phyloP scores from a whole-genome alignment of 2,329 filamentous ascomycete species.

The Aureobasidium namibiae region DNA sequence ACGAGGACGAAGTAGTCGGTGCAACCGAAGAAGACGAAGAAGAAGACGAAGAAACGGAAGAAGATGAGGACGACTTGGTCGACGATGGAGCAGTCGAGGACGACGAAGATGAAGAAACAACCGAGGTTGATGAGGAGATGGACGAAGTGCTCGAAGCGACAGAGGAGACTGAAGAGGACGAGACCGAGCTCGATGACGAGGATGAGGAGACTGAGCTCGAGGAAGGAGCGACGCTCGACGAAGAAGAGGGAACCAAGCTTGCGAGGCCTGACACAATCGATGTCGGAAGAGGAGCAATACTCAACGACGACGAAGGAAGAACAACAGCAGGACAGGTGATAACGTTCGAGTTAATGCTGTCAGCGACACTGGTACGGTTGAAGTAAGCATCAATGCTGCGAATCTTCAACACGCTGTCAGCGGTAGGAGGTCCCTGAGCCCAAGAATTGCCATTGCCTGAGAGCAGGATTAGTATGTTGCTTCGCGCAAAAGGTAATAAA shows the following conservation, averaged over 20 bases:
- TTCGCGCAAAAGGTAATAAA: neutral
- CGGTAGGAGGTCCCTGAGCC: slow-evolving; percentile 60
- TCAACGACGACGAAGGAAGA: neutral
- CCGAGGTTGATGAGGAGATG: no score
- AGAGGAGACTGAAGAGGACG: neutral
- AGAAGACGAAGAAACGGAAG: neutral
- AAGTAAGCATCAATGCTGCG: slow-evolving; percentile 64
- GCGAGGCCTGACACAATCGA: neutral
- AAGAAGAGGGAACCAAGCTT: neutral
- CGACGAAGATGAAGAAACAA: no score
- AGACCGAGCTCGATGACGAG: neutral
- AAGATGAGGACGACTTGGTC: neutral
- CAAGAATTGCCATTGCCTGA: slow-evolving; percentile 55
- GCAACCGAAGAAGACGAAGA: neutral
- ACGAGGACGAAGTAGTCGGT: neutral
- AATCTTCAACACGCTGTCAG: slow-evolving; percentile 56
- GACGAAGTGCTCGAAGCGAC: neutral
- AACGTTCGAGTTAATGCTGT: neutral
- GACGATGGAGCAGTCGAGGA: no score
- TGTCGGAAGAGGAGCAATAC: neutral
- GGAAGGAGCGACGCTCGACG: neutral
- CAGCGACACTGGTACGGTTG: slow-evolving; percentile 6
- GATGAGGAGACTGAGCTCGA: neutral
- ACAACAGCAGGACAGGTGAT: neutral
- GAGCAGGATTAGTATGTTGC: neutral